Evolutionary conservation across 139 green algal genomes (phyloP).

Genomic region (Chlamydomonas incerta): DNA sequence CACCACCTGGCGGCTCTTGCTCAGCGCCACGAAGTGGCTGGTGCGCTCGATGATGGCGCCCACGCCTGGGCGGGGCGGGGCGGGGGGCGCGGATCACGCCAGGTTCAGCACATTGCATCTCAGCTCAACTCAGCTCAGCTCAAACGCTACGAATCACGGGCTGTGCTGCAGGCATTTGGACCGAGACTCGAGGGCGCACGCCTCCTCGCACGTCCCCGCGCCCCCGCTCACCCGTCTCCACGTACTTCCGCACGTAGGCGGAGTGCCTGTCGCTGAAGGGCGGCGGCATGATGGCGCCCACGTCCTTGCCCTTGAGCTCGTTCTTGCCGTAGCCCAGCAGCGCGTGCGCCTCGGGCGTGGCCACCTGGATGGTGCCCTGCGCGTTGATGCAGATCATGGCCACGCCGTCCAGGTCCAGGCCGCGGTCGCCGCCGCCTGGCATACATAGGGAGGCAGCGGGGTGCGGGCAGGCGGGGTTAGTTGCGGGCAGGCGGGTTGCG

Average conservation of each 20-base stretch:
- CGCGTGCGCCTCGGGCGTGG: constrained; percentile 13
- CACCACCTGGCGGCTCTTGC: background rate
- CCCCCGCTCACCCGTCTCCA: constrained; percentile 16
- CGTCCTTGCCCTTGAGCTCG: constrained; percentile 60
- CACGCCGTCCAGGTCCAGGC: constrained; percentile 1
- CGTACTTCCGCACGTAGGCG: constrained; percentile 20
- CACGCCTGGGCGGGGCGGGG: background rate
- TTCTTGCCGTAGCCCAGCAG: constrained; percentile 58
- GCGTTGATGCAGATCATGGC: constrained; percentile 55
- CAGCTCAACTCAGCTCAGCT: no score
- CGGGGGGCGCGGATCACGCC: no score
- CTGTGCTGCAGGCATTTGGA: no score
- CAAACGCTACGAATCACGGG: no score
- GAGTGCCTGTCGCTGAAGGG: constrained; percentile 15
- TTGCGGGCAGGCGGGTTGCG: no score
- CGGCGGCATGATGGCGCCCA: constrained; percentile 17
- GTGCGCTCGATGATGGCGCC: background rate
- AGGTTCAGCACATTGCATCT: no score
- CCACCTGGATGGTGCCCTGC: constrained; percentile 43
- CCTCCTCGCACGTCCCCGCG: no score
- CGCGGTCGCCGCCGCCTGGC: background rate
- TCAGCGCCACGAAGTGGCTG: background rate
- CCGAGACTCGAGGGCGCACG: no score
- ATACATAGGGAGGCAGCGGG: no score
- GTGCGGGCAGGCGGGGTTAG: no score